Evolutionary conservation across 192 early-diverging fungal genomes (phyloP).

Genomic region (Mortierella hygrophila): DNA sequence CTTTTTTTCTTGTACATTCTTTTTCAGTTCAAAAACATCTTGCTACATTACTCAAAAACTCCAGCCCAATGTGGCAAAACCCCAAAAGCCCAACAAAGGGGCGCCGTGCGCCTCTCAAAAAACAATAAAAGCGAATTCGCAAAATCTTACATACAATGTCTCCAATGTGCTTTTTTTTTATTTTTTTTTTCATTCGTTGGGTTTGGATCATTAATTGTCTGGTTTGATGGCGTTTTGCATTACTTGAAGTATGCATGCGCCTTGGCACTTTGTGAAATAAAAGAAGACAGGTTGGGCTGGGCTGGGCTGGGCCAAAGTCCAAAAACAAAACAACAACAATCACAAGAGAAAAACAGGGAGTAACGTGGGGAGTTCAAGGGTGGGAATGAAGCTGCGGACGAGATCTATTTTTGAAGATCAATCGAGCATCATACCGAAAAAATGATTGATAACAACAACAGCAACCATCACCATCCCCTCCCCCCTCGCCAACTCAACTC

Average conservation of each 20-base stretch:
- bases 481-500: neutral
- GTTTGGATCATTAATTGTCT: too few relatives aligned
- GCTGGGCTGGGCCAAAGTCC: too few relatives aligned
- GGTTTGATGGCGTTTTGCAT: too few relatives aligned
- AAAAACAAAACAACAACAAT: neutral
- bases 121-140: neutral
- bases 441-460: neutral
- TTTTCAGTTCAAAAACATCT: neutral
- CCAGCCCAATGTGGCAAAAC: neutral
- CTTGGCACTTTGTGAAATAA: too few relatives aligned
- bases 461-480: neutral
- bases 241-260: too few relatives aligned
- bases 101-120: neutral
- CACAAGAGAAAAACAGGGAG: neutral
- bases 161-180: too few relatives aligned
- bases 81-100: neutral
- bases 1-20: slow-evolving; percentile 9
- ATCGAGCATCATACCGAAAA: neutral
- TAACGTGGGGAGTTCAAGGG: too few relatives aligned
- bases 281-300: too few relatives aligned
- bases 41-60: neutral
- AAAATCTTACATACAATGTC: neutral
- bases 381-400: neutral
- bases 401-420: slow-evolving; percentile 1
- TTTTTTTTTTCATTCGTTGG: neutral